These are phyloP conservation scores for Lavandula angustifolia DNA, from an alignment of 257 asterid genomes.

Conservation along the genomic window DNA sequence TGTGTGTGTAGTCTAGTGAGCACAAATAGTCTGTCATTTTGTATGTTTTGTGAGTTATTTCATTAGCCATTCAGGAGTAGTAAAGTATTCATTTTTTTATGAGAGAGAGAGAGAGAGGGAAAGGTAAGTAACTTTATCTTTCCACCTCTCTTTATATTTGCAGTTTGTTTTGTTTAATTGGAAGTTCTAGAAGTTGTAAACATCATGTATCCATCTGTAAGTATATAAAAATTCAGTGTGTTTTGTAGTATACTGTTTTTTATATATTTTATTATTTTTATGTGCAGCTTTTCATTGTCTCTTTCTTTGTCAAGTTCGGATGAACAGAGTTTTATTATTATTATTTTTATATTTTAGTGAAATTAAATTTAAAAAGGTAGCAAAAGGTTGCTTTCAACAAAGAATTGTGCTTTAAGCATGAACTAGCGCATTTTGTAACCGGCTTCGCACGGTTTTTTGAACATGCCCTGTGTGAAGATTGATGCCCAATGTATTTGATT, in stretches of 20 bases:
- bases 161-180: constrained; percentile 52
- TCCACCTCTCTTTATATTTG: constrained; percentile 40
- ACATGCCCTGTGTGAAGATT: too few relatives aligned
- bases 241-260: constrained; percentile 31
- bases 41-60: constrained; percentile 46
- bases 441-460: too few relatives aligned
- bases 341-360: constrained; percentile 9
- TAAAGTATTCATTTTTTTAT: constrained; percentile 23
- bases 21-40: constrained; percentile 54
- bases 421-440: too few relatives aligned
- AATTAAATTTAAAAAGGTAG: constrained; percentile 21
- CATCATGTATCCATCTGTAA: constrained; percentile 49
- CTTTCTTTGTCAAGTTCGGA: constrained; percentile 31
- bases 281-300: constrained; percentile 10
- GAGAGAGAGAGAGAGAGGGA: constrained; percentile 25
- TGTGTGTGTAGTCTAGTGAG: constrained; percentile 78
- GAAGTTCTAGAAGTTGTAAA: constrained; percentile 50
- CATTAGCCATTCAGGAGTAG: constrained; percentile 47
- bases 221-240: constrained; percentile 44
- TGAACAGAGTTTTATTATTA: constrained; percentile 18
- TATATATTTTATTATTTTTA: too few relatives aligned
- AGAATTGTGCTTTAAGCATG: constrained; percentile 66
- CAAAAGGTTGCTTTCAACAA: constrained; percentile 39
- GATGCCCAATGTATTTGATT: too few relatives aligned
- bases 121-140: constrained; percentile 56